phyloP scores from a whole-genome alignment of 192 early-diverging fungal species.

The Dissophora ornata region DNA sequence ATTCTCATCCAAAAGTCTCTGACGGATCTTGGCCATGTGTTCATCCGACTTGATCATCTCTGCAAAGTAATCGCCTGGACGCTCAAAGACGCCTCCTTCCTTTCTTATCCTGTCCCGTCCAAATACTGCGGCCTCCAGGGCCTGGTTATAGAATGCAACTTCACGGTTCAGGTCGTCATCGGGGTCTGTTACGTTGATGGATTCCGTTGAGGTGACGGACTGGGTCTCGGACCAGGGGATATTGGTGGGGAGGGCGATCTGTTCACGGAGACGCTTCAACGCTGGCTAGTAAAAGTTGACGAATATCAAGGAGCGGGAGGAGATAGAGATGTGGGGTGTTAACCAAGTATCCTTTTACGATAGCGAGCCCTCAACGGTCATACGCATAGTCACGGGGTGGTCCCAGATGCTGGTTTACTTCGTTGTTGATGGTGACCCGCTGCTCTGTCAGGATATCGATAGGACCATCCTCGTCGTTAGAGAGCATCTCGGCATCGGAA shows the following conservation, averaged over 20 bases:
- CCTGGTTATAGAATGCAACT: constrained; percentile 94
- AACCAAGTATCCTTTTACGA: too few relatives aligned
- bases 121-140: constrained; percentile 77
- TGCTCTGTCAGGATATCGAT: constrained; percentile 43
- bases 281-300: constrained; percentile 55
- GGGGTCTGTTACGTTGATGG: constrained; percentile 68
- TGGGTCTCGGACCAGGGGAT: constrained; percentile 80
- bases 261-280: constrained; percentile 66
- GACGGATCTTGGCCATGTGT: constrained; percentile 92
- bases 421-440: constrained; percentile 51
- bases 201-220: constrained; percentile 65
- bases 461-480: constrained; percentile 43
- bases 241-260: constrained; percentile 64
- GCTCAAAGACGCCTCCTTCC: constrained; percentile 77
- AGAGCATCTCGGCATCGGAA: constrained; percentile 49
- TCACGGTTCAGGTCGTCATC: constrained; percentile 94
- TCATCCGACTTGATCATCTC: constrained; percentile 99
- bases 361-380: too few relatives aligned
- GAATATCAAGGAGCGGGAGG: not conserved
- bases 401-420: constrained; percentile 4
- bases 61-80: constrained; percentile 97
- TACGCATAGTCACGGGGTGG: not conserved
- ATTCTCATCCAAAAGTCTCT: constrained; percentile 86
- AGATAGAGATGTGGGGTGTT: not conserved
- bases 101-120: constrained; percentile 72